Evolutionary conservation across 768 basidiomycete genomes (phyloP), one percentile per base, ranked within the genome.

Genomic region (Tremella mesenterica): DNA sequence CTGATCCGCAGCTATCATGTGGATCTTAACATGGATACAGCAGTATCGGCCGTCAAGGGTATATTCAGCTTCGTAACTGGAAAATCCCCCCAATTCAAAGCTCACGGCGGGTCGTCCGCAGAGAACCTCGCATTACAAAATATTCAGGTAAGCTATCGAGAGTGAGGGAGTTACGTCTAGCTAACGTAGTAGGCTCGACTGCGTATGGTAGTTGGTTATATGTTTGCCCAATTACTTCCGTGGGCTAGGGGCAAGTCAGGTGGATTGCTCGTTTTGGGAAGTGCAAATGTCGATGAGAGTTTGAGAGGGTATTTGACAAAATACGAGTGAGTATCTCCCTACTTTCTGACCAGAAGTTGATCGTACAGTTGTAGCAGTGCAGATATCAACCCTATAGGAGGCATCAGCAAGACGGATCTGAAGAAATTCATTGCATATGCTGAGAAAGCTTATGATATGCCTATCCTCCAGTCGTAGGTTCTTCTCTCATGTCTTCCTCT

Each of bases 81-180:
- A 7, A 71, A 77, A 52, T 81, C 77, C 54, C 85, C 85, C 3
- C 81, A 79, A 50, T 99, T 90, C 75, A 81, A 84, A 47, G 84
- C 81, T 1, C 86, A 95, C 55, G 95, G 95, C 2, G 95, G 95
- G 0, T 78, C 82, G 5, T 73, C 75, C 18, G 86, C 88, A 13
- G 95, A 97, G 78, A 99, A 97, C 71, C 76, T 97, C 21, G 95
- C 95, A 4, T 75, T 97, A 72, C 95, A 99, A 73, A 99, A 99
- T 67, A 97, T 99, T 34, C 93, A 96, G 74, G 86, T 83, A 8
- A 16, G 20, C 30, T 13, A 21, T 50, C 13, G 31, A 23, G 13
- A 6, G 30, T 33, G 29, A 23, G 13, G 12, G 3, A 14, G 3
- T 27, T 50, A 5, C 18, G 3, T 25, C 4, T 16, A 16, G 45